Evolutionary conservation across 352 stramenopile species (phyloP), one percentile per base, ranked within the genome.

Genomic region (Globisporangium emineosum): DNA sequence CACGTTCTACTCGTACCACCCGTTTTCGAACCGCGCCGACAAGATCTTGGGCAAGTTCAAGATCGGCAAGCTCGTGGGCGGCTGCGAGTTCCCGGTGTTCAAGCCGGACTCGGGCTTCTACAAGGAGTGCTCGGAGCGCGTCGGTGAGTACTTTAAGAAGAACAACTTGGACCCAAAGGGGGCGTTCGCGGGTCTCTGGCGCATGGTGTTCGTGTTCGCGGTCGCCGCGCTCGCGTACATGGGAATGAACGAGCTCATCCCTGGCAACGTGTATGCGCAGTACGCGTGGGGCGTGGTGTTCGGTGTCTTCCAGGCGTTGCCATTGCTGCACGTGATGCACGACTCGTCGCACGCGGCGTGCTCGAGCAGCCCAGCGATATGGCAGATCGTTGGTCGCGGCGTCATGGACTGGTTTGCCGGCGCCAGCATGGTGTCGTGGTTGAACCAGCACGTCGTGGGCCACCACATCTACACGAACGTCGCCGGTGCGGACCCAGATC

Each of bases 381-480:
- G 88, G 78, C 78, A 73, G 27, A 60, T 93, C 37, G 90, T 88
- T 37, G 92, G 77, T 56, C 88, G 84, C 62, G 85, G 82, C 53
- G 86, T 76, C 43, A 91, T 98, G 79, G 91, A 98, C 73, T 97
- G 91, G 83, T 93, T 97, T 33, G 84, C 90, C 19, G 92, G 91
- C 32, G 87, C 85, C n/a, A 95, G 78, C 78, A 97, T 96, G 87
- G 76, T 89, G 62, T 97, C 85, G 77, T 98, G 91, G 94, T 86
- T 97, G 37, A 96, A 98, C 70, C 95, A 98, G 77, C 95, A 98
- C 80, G 93, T 97, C 6, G 92, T 98, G 64, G 95, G 91, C 54
- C 95, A 98, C 77, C 95, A 98, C 79, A 94, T 94, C 63, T 98
- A 97, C 81, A 98, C 95, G 43, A 98, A 98, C 76, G 88, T 98